Conservation (phyloP, 2,329 filamentous ascomycete species). For the Phaeomoniella chlamydospora region DNA sequence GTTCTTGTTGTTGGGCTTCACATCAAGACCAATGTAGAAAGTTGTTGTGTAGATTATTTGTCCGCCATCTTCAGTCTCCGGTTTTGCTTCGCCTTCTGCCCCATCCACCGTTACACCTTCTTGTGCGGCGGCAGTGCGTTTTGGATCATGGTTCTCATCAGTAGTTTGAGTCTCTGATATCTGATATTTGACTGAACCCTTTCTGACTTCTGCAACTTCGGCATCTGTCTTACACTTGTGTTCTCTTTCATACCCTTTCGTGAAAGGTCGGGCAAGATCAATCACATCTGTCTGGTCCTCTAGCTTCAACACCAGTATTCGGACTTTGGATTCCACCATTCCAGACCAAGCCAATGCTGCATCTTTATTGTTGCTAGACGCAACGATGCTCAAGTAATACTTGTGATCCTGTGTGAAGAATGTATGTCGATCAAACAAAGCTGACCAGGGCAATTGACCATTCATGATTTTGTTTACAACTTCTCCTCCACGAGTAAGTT, state of each 20-base stretch:
- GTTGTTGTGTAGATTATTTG: constrained; percentile 69
- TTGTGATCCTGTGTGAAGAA: constrained; percentile 93
- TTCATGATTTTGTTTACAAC: constrained; percentile 68
- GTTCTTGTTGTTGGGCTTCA: constrained; percentile 41
- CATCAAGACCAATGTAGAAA: constrained; percentile 81
- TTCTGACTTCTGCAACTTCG: constrained; percentile 47
- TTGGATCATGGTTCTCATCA: constrained; percentile 34
- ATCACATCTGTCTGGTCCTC: constrained; percentile 63
- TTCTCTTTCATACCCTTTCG: constrained; percentile 76
- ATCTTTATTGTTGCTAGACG: constrained; percentile 70
- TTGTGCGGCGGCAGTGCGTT: constrained; percentile 32
- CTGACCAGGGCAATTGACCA: constrained; percentile 68
- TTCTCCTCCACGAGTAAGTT: constrained; percentile 62
- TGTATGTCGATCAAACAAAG: constrained; percentile 75
- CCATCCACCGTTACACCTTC: constrained; percentile 19
- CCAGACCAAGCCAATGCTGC: constrained; percentile 80
- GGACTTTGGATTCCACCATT: constrained; percentile 83
- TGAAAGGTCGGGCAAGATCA: constrained; percentile 75
- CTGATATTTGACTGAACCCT: constrained; percentile 48
- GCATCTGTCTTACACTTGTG: constrained; percentile 54
- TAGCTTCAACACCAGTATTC: constrained; percentile 68
- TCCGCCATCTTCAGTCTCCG: constrained; percentile 21
- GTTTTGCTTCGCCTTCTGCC: constrained; percentile 24
- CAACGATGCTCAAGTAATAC: constrained; percentile 83
- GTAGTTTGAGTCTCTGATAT: constrained; percentile 35